A percentile compares a stretch with the other conserved stretches of the same genome.
phyloP scores from a whole-genome alignment of 169 alveolate genomes.

The Eimeria maxima region DNA sequence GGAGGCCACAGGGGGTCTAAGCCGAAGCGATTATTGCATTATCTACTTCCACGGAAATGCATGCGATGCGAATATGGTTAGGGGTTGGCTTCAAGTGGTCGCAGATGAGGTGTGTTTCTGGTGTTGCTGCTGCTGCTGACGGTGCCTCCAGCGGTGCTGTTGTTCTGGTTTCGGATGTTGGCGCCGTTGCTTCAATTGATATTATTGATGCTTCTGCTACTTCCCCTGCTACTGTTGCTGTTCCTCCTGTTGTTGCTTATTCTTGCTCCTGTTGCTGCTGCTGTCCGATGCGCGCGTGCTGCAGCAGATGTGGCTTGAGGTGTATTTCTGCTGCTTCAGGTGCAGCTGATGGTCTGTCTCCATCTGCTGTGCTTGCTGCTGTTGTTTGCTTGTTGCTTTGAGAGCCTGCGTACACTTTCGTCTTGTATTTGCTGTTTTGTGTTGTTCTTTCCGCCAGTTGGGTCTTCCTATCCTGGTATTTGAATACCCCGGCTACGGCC shows the following conservation, averaged over 20 bases:
- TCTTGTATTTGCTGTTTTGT: no score
- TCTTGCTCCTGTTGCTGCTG: not conserved
- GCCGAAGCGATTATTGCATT: slow-evolving; percentile 62
- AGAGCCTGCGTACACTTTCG: no score
- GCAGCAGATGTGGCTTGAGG: no score
- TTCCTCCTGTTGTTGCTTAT: slow-evolving; percentile 14
- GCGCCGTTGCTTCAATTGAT: not conserved
- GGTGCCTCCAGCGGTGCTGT: not conserved
- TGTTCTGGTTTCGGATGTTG: not conserved
- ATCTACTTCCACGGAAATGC: slow-evolving; percentile 79
- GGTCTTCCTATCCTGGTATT: no score
- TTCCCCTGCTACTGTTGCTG: not conserved
- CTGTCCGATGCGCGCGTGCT: no score
- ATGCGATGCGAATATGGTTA: slow-evolving; percentile 77
- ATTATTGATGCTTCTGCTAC: not conserved
- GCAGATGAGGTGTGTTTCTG: slow-evolving; percentile 69
- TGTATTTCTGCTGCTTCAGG: not conserved
- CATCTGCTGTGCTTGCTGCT: no score
- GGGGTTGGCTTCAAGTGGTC: slow-evolving; percentile 75
- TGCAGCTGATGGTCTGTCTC: not conserved
- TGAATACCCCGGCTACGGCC: no score
- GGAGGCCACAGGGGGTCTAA: slow-evolving; percentile 2
- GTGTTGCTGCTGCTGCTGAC: not conserved
- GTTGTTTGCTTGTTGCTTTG: not conserved
- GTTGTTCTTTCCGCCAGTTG: no score